A percentile compares a stretch with the other conserved stretches of the same genome.
Evolutionary conservation across 345 rosid species (phyloP).

Genomic region (Eucalyptus melliodora): DNA sequence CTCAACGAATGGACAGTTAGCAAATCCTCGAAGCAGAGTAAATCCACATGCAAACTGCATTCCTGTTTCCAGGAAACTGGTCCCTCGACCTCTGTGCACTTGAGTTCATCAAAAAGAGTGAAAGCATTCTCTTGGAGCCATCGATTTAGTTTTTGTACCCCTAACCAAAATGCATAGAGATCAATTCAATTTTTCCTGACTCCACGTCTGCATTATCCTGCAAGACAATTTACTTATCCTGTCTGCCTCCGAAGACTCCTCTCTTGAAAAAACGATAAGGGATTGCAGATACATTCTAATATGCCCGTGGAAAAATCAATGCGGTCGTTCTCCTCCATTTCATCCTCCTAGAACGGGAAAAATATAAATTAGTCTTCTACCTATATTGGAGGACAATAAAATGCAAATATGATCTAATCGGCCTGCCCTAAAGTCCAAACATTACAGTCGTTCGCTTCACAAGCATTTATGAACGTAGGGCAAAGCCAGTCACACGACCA

Average conservation of each 20-base stretch:
- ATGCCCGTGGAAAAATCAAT: too few species aligned
- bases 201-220: neutral
- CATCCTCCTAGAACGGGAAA: too few species aligned
- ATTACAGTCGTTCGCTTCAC: too few species aligned
- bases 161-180: neutral
- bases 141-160: neutral
- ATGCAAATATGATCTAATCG: too few species aligned
- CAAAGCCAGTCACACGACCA: too few species aligned
- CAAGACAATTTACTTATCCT: neutral
- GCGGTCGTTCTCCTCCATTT: too few species aligned
- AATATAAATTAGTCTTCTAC: too few species aligned
- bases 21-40: neutral
- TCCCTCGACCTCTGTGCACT: neutral
- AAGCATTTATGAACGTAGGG: too few species aligned
- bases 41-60: neutral
- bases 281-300: too few species aligned
- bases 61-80: neutral
- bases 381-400: too few species aligned
- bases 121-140: neutral
- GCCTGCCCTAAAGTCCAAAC: too few species aligned
- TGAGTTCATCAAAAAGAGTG: neutral
- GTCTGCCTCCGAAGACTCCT: neutral
- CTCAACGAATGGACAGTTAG: neutral
- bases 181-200: neutral
- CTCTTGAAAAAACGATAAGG: neutral